These are phyloP conservation scores for Penicillium lagena DNA, from an alignment of 495 filamentous ascomycete species.

Conservation along the genomic window DNA sequence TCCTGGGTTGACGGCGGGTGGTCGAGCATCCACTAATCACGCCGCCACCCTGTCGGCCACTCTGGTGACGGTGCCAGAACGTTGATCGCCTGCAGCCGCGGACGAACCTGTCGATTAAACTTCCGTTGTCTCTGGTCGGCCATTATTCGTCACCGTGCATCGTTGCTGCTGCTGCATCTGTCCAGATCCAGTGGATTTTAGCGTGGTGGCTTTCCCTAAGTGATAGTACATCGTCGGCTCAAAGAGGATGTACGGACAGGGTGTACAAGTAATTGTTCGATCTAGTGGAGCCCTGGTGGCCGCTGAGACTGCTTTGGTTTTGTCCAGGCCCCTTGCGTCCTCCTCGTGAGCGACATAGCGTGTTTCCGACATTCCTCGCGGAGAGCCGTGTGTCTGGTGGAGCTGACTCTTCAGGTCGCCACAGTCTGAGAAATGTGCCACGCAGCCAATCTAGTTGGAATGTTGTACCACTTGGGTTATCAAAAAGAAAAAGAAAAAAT, in stretches of 20 bases:
- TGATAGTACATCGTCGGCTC: too few species aligned
- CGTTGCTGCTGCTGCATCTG: neutral
- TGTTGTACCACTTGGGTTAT: neutral
- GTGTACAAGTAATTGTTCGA: too few species aligned
- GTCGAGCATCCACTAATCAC: conserved; percentile 1
- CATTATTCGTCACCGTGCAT: neutral
- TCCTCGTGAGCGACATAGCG: conserved; percentile 16
- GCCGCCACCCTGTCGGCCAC: too few species aligned
- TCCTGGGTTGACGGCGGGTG: conserved; percentile 1
- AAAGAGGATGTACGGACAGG: too few species aligned
- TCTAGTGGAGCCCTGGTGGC: too few species aligned
- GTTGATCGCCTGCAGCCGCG: conserved; percentile 10
- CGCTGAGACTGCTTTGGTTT: neutral
- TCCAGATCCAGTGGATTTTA: neutral
- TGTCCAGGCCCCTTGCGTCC: conserved; percentile 19
- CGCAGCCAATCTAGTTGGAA: neutral
- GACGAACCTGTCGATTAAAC: conserved; percentile 19
- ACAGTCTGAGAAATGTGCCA: conserved; percentile 6
- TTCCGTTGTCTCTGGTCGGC: neutral
- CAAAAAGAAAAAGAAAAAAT: too few species aligned
- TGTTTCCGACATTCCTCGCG: conserved; percentile 8
- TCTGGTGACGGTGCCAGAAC: too few species aligned
- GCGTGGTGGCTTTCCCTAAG: neutral
- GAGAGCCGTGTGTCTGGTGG: conserved; percentile 4
- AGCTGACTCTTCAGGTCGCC: neutral